phyloP scores from a whole-genome alignment of 306 rosid genomes.

The Sesbania bispinosa region DNA sequence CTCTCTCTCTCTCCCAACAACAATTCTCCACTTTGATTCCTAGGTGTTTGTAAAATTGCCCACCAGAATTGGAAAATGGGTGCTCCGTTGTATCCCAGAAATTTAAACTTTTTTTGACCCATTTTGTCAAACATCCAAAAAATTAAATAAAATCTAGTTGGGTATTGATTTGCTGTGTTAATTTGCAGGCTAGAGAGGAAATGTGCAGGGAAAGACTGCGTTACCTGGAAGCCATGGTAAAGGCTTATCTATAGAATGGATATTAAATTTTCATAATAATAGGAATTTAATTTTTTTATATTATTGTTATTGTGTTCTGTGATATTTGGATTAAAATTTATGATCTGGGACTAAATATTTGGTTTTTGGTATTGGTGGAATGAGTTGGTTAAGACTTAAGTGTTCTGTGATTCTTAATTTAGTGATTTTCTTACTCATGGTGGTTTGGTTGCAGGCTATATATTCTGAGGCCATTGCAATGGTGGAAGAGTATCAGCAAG shows the following conservation, averaged over 20 bases:
- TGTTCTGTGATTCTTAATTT: no score
- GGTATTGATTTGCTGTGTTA: slow-evolving; percentile 8
- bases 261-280: not conserved
- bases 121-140: not conserved
- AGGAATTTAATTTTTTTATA: not conserved
- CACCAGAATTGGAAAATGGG: not conserved
- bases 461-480: slow-evolving; percentile 82
- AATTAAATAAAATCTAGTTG: not conserved
- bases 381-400: slow-evolving; percentile 20
- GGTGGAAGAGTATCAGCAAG: slow-evolving; percentile 89
- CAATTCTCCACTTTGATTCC: not conserved
- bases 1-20: slow-evolving; percentile 18
- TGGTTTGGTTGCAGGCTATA: slow-evolving; percentile 61
- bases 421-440: slow-evolving; percentile 1
- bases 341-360: not conserved
- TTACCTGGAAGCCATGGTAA: slow-evolving; percentile 84
- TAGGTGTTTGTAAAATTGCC: slow-evolving; percentile 21
- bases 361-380: not conserved
- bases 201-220: slow-evolving; percentile 89
- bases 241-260: not conserved
- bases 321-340: not conserved
- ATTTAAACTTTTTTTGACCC: not conserved
- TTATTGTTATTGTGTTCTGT: not conserved
- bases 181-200: slow-evolving; percentile 91
- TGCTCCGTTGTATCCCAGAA: not conserved